Conservation (phyloP, 2,329 filamentous ascomycete genomes). For the Nemania abortiva region DNA sequence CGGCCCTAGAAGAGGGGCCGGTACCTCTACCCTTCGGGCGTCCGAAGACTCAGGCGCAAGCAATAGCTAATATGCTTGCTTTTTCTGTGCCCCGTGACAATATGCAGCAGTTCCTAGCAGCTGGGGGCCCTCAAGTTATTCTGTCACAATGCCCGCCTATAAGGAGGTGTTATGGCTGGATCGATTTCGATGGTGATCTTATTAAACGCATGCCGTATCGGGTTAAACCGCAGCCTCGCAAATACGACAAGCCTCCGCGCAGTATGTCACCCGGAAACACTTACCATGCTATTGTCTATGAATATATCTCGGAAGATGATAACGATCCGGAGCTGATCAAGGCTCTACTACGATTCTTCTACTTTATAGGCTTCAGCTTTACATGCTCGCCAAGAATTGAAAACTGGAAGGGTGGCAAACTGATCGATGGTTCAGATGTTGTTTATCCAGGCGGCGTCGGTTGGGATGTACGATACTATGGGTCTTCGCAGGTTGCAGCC, state of each 20-base stretch:
- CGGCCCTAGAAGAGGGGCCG: constrained; percentile 22
- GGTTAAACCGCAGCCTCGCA: constrained; percentile 2
- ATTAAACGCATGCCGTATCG: constrained; percentile 14
- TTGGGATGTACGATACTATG: constrained; percentile 8
- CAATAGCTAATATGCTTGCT: constrained; percentile 25
- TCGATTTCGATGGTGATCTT: constrained; percentile 23
- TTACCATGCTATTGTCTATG: constrained; percentile 32
- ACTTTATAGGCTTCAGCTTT: constrained; percentile 29
- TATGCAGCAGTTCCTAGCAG: neutral
- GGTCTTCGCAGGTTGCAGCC: neutral
- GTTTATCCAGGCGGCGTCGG: constrained; percentile 28
- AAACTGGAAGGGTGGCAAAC: constrained; percentile 32
- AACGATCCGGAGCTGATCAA: constrained; percentile 26
- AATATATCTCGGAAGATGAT: constrained; percentile 30
- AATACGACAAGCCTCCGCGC: constrained; percentile 17
- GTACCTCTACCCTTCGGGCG: constrained; percentile 3
- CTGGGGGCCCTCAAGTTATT: constrained; percentile 1
- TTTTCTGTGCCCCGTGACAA: constrained; percentile 16
- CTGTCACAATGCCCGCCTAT: constrained; percentile 17
- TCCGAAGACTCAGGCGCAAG: constrained; percentile 19
- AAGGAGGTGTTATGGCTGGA: constrained; percentile 31
- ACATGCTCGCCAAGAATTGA: constrained; percentile 16
- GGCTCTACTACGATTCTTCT: constrained; percentile 26
- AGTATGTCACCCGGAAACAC: constrained; percentile 21
- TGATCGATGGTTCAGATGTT: constrained; percentile 34